phyloP scores from a whole-genome alignment of 2,329 filamentous ascomycete genomes.

The Venturia pyrina region DNA sequence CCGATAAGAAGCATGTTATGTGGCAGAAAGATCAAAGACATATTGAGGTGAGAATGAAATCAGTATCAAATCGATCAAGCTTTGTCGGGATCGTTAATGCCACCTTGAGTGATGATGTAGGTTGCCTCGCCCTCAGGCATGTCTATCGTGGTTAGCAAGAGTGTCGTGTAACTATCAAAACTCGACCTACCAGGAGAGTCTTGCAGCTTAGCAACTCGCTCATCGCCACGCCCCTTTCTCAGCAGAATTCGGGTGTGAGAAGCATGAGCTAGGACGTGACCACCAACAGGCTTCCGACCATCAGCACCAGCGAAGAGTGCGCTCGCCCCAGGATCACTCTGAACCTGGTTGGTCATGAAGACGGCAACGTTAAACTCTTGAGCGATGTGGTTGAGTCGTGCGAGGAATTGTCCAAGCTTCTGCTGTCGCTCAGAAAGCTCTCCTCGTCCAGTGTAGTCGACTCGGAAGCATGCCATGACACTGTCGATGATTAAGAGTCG shows the following conservation, averaged over 20 bases:
- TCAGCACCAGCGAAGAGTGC: conserved; percentile 58
- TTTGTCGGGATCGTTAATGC: conserved; percentile 54
- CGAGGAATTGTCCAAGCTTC: conserved; percentile 56
- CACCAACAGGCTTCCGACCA: conserved; percentile 56
- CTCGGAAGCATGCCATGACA: conserved; percentile 60
- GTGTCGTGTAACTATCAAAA: conserved; percentile 13
- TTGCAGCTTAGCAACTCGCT: conserved; percentile 59
- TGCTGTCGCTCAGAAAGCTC: conserved; percentile 60
- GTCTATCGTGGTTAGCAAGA: conserved; percentile 32
- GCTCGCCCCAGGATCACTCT: conserved; percentile 59
- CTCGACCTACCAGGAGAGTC: conserved; percentile 49
- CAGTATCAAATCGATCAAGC: background rate
- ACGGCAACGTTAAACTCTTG: conserved; percentile 62
- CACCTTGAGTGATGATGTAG: conserved; percentile 60
- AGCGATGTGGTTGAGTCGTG: conserved; percentile 53
- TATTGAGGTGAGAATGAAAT: background rate
- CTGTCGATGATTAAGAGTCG: conserved; percentile 59
- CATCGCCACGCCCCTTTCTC: conserved; percentile 58
- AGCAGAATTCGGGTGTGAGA: conserved; percentile 57
- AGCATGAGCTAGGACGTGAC: conserved; percentile 59
- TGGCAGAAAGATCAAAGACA: background rate
- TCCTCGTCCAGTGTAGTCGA: conserved; percentile 56
- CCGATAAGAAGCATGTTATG: background rate
- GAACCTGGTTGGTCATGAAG: conserved; percentile 61
- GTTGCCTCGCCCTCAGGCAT: conserved; percentile 60